Conservation (phyloP, 768 basidiomycete genomes). For the Boletus patriciae region DNA sequence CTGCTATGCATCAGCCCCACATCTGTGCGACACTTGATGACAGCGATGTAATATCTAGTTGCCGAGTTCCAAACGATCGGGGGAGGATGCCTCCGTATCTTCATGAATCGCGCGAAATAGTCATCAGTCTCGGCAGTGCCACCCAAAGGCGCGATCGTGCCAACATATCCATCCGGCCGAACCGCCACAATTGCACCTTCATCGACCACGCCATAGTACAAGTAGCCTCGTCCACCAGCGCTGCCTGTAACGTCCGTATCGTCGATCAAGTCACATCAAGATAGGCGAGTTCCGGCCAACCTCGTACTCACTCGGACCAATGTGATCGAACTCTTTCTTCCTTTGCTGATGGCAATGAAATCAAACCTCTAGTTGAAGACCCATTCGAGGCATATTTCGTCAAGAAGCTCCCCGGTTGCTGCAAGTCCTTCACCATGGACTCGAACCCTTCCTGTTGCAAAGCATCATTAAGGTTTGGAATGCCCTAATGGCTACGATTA, state of each 20-base stretch:
- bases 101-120: slow-evolving; percentile 52
- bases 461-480: slow-evolving; percentile 35
- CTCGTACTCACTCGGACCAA: slow-evolving; percentile 41
- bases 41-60: too few relatives aligned
- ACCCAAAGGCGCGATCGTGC: slow-evolving; percentile 51
- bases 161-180: slow-evolving; percentile 55
- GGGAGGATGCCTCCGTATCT: neutral
- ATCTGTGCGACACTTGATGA: too few relatives aligned
- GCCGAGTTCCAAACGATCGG: too few relatives aligned
- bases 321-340: slow-evolving; percentile 37
- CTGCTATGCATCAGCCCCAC: too few relatives aligned
- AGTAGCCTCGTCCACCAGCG: slow-evolving; percentile 56
- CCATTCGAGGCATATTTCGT: slow-evolving; percentile 20
- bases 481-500: slow-evolving; percentile 30
- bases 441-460: slow-evolving; percentile 27
- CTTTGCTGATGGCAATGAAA: slow-evolving; percentile 28
- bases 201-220: slow-evolving; percentile 45
- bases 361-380: slow-evolving; percentile 32
- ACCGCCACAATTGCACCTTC: slow-evolving; percentile 31
- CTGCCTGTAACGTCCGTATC: slow-evolving; percentile 46
- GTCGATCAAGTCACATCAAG: slow-evolving; percentile 50
- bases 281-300: neutral
- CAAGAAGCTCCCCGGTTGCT: slow-evolving; percentile 28
- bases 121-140: slow-evolving; percentile 34
- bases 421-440: slow-evolving; percentile 29